A percentile compares a stretch with the other conserved stretches of the same genome.
phyloP scores from a whole-genome alignment of 2,329 filamentous ascomycete genomes.

The Fusarium solani-melongenae region DNA sequence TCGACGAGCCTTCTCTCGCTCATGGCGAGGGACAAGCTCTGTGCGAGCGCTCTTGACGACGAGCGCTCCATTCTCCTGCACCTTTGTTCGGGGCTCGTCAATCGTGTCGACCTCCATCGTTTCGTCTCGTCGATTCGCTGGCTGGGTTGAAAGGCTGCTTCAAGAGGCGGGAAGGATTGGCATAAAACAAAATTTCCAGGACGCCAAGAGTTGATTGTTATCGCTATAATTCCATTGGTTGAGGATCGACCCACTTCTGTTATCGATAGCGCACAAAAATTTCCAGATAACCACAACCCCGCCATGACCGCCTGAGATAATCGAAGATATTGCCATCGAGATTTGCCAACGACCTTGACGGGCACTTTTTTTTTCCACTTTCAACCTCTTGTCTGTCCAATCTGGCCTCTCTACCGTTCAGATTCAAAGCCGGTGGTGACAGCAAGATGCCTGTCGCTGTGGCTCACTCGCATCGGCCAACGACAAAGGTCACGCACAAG shows the following conservation, averaged over 20 bases:
- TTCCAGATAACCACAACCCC: slow-evolving; percentile 54
- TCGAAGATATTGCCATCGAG: slow-evolving; percentile 43
- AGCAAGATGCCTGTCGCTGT: slow-evolving; percentile 79
- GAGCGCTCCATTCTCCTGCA: slow-evolving; percentile 64
- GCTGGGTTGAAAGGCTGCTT: slow-evolving; percentile 18
- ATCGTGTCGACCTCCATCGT: slow-evolving; percentile 53
- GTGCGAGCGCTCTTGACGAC: slow-evolving; percentile 61
- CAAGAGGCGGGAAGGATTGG: slow-evolving; percentile 29
- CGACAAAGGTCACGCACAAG: slow-evolving; percentile 90
- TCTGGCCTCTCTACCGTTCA: slow-evolving; percentile 79
- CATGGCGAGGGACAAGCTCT: slow-evolving; percentile 62
- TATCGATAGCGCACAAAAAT: slow-evolving; percentile 56
- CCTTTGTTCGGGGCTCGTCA: slow-evolving; percentile 49
- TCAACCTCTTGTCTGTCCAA: slow-evolving; percentile 48
- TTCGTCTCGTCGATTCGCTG: slow-evolving; percentile 28
- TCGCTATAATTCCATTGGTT: slow-evolving; percentile 44
- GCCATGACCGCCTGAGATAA: slow-evolving; percentile 46
- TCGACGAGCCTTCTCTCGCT: slow-evolving; percentile 63
- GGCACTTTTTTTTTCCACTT: slow-evolving; percentile 17
- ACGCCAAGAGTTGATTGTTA: slow-evolving; percentile 37
- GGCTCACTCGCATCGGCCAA: slow-evolving; percentile 88
- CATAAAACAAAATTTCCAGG: slow-evolving; percentile 50
- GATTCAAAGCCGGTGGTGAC: slow-evolving; percentile 85
- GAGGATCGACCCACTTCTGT: neutral
- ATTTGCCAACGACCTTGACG: slow-evolving; percentile 17